Percentiles rank a stretch among this genome's conserved stretches.
These are phyloP conservation scores for Earliella scabrosa DNA, from an alignment of 1,284 basidiomycete species.

Conservation along the genomic window DNA sequence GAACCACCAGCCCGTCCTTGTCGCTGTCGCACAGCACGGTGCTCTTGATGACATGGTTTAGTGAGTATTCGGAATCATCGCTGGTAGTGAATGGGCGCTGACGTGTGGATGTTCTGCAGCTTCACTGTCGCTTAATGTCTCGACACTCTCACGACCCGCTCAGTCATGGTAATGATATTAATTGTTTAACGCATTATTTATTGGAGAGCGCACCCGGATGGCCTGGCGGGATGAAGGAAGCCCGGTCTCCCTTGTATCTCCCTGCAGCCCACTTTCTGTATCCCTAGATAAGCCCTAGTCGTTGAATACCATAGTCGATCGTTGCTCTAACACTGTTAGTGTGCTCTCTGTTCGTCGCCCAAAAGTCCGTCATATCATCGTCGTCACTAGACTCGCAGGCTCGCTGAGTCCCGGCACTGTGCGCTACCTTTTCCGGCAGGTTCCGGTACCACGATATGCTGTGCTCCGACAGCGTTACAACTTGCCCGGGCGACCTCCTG, in stretches of 20 bases:
- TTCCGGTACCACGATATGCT: too few species aligned
- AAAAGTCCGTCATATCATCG: too few species aligned
- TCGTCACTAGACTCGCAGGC: too few species aligned
- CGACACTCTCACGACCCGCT: not conserved
- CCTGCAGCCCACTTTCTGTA: not conserved
- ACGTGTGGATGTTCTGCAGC: conserved; percentile 4
- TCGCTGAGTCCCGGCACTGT: too few species aligned
- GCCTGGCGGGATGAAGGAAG: conserved; percentile 1
- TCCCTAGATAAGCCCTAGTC: conserved; percentile 3
- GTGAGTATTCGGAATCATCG: conserved; percentile 40
- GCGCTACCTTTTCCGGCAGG: too few species aligned
- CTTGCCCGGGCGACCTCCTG: too few species aligned
- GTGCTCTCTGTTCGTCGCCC: too few species aligned
- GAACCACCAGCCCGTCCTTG: conserved; percentile 65
- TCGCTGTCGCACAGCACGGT: conserved; percentile 38
- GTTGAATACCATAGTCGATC: conserved; percentile 2
- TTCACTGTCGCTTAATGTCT: conserved; percentile 15
- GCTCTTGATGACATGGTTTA: conserved; percentile 65
- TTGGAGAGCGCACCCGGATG: conserved; percentile 1
- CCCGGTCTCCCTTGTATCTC: conserved; percentile 1
- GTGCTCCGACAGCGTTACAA: too few species aligned
- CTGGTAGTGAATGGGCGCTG: too few species aligned
- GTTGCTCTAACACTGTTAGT: not conserved
- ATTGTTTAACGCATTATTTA: conserved; percentile 11
- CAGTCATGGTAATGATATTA: conserved; percentile 50